These are phyloP conservation scores for Tricholoma flavovirens DNA, from an alignment of 768 basidiomycete species.

Conservation along the genomic window DNA sequence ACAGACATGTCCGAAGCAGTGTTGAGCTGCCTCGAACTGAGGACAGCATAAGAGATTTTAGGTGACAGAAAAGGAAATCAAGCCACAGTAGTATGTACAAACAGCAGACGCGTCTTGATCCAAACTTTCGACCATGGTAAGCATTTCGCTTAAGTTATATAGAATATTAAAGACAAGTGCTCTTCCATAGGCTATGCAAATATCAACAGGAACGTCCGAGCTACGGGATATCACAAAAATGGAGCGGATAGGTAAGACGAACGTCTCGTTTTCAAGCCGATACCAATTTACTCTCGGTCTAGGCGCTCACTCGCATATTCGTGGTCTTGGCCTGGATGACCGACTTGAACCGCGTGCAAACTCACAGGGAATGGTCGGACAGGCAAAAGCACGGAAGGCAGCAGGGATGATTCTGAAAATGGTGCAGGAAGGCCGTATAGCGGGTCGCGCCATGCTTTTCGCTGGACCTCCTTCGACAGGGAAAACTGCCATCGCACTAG, in stretches of 20 bases:
- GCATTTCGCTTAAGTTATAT: neutral
- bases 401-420: slow-evolving; percentile 97
- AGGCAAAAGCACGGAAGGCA: slow-evolving; percentile 92
- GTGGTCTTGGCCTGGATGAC: slow-evolving; percentile 90
- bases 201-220: slow-evolving; percentile 72
- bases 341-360: slow-evolving; percentile 83
- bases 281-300: slow-evolving; percentile 10
- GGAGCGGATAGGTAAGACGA: slow-evolving; percentile 75
- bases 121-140: slow-evolving; percentile 10
- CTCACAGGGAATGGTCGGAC: slow-evolving; percentile 96
- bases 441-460: slow-evolving; percentile 93
- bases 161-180: neutral
- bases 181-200: slow-evolving; percentile 48
- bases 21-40: slow-evolving; percentile 35
- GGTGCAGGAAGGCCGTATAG: slow-evolving; percentile 95
- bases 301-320: slow-evolving; percentile 95
- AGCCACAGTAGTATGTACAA: slow-evolving; percentile 7
- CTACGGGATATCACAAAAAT: slow-evolving; percentile 86
- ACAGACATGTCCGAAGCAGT: slow-evolving; percentile 34
- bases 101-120: slow-evolving; percentile 4
- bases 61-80: slow-evolving; percentile 19
- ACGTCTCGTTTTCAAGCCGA: neutral
- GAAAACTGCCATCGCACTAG: slow-evolving; percentile 97
- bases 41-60: slow-evolving; percentile 34
- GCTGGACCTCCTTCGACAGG: slow-evolving; percentile 97